Conservation (phyloP, 306 rosid species). For the Fragaria ananassa region DNA sequence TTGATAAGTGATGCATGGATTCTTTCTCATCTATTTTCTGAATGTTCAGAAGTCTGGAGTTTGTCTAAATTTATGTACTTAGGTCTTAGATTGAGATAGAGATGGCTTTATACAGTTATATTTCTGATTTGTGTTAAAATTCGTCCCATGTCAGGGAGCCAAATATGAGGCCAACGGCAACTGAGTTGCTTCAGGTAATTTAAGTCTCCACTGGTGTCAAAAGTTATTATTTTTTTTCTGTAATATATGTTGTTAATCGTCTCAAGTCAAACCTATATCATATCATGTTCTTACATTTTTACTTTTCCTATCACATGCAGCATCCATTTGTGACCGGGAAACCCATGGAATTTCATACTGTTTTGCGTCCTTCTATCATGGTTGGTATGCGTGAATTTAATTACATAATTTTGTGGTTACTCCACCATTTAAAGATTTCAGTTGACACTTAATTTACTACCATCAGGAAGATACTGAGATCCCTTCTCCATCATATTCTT, state of each 20-base stretch:
- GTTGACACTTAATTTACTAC: conserved; percentile 21
- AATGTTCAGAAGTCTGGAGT: background rate
- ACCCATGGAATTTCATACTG: conserved; percentile 35
- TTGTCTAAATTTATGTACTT: background rate
- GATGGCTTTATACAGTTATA: background rate
- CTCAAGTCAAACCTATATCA: conserved; percentile 17
- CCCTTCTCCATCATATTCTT: conserved; percentile 40
- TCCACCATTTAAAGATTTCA: conserved; percentile 5
- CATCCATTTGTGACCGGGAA: conserved; percentile 89
- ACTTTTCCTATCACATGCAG: conserved; percentile 49
- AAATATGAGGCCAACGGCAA: conserved; percentile 65
- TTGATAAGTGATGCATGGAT: conserved; percentile 5
- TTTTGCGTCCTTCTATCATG: conserved; percentile 38
- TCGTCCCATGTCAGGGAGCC: conserved; percentile 78
- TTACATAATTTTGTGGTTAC: conserved; percentile 14
- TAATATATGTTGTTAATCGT: conserved; percentile 12
- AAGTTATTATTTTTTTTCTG: background rate
- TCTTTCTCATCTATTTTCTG: conserved; percentile 1
- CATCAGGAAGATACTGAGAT: conserved; percentile 53
- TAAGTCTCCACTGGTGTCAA: conserved; percentile 16
- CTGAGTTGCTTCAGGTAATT: conserved; percentile 88
- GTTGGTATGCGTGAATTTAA: conserved; percentile 44
- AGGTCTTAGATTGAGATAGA: background rate
- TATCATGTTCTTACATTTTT: conserved; percentile 21
- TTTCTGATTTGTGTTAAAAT: background rate